phyloP scores from a whole-genome alignment of 306 rosid species.

The Castanea crenata region DNA sequence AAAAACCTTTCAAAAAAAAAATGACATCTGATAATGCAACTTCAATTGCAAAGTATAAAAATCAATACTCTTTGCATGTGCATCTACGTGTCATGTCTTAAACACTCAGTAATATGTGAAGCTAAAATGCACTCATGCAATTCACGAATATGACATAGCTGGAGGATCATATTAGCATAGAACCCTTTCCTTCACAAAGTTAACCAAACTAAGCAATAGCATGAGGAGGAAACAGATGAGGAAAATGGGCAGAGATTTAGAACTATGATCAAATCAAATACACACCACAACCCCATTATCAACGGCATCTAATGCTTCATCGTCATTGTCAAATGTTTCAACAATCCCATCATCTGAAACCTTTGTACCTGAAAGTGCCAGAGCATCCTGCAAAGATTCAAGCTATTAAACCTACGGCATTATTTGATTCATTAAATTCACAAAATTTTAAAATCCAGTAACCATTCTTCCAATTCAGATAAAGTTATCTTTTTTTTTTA shows the following conservation, averaged over 20 bases:
- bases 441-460: not conserved
- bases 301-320: conserved; percentile 66
- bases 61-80: no score
- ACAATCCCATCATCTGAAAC: conserved; percentile 64
- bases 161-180: not conserved
- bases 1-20: no score
- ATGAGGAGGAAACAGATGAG: not conserved
- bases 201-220: conserved; percentile 2
- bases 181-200: not conserved
- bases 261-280: conserved; percentile 1
- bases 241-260: not conserved
- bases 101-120: no score
- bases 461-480: not conserved
- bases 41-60: no score
- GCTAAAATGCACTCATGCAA: no score
- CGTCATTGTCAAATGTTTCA: conserved; percentile 74
- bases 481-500: not conserved
- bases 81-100: no score
- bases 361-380: conserved; percentile 47
- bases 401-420: not conserved
- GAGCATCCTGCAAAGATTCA: conserved; percentile 55
- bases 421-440: not conserved
- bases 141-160: not conserved
- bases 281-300: conserved; percentile 68
- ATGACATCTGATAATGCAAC: no score